These are phyloP conservation scores for Globisporangium splendens DNA, from an alignment of 352 stramenopile species.

Conservation along the genomic window DNA sequence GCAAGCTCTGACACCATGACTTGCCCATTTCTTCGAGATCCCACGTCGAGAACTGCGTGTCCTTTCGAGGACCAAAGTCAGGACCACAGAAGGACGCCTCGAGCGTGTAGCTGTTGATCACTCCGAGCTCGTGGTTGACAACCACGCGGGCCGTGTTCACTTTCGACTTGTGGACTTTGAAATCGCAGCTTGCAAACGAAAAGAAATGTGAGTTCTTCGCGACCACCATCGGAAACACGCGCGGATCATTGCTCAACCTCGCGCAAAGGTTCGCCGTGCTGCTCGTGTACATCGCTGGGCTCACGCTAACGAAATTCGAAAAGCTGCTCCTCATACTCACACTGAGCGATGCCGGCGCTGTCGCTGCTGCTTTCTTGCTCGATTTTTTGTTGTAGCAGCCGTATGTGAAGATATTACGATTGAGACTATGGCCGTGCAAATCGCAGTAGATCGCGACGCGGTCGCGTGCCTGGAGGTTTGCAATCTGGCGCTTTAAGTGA, in stretches of 20 bases:
- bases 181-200: conserved; percentile 85
- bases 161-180: conserved; percentile 89
- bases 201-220: conserved; percentile 68
- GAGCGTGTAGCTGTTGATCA: conserved; percentile 87
- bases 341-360: neutral
- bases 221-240: conserved; percentile 79
- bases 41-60: conserved; percentile 74
- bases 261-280: neutral
- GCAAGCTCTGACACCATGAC: conserved; percentile 66
- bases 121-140: conserved; percentile 80
- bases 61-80: conserved; percentile 59
- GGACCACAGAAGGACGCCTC: conserved; percentile 89
- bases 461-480: conserved; percentile 47
- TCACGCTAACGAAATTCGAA: neutral
- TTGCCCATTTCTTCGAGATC: conserved; percentile 77
- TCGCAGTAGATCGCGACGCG: conserved; percentile 83
- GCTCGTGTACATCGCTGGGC: neutral
- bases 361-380: conserved; percentile 12
- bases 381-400: conserved; percentile 61
- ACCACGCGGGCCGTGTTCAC: conserved; percentile 88
- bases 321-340: neutral
- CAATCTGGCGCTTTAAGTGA: conserved; percentile 71
- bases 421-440: conserved; percentile 79
- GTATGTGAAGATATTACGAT: conserved; percentile 86
- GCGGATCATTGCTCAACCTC: conserved; percentile 52